A percentile compares a stretch with the other conserved stretches of the same genome.
phyloP scores from a whole-genome alignment of 1,284 basidiomycete species.

The Moniliophthora roreri region DNA sequence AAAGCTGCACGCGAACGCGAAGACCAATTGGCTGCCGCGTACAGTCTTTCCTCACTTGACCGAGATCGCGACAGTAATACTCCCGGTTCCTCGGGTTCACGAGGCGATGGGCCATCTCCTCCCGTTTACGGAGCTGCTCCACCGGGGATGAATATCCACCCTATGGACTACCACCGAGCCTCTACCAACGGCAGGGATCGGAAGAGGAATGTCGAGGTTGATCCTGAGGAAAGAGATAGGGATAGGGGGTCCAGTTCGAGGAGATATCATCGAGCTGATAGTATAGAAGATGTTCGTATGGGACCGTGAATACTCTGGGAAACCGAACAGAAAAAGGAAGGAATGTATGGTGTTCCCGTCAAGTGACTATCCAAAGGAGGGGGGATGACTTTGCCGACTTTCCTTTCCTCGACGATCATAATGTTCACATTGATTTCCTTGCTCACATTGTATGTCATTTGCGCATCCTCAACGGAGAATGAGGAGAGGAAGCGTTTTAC shows the following conservation, averaged over 20 bases:
- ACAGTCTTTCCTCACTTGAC: too few relatives aligned
- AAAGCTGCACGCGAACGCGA: slow-evolving; percentile 21
- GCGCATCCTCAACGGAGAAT: too few relatives aligned
- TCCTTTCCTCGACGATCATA: too few relatives aligned
- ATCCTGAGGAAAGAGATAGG: slow-evolving; percentile 59
- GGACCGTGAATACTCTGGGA: slow-evolving; percentile 22
- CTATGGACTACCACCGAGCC: background rate
- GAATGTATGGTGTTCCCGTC: background rate
- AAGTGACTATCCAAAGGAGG: too few relatives aligned
- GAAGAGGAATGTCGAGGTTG: slow-evolving; percentile 10
- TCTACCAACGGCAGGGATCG: too few relatives aligned
- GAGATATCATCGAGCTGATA: slow-evolving; percentile 49
- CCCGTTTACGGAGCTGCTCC: slow-evolving; percentile 37
- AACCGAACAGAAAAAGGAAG: background rate
- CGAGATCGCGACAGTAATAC: slow-evolving; percentile 43
- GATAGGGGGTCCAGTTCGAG: slow-evolving; percentile 56
- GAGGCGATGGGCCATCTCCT: slow-evolving; percentile 38
- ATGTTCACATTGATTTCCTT: too few relatives aligned
- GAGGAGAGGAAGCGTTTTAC: too few relatives aligned
- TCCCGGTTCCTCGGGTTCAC: slow-evolving; percentile 38
- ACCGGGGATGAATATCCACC: slow-evolving; percentile 34
- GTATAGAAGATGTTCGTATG: slow-evolving; percentile 44
- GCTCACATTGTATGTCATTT: too few relatives aligned
- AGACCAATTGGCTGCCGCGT: slow-evolving; percentile 3
- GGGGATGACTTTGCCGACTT: too few relatives aligned